phyloP scores from a whole-genome alignment of 2,329 filamentous ascomycete species.

The Emydomyces testavorans region DNA sequence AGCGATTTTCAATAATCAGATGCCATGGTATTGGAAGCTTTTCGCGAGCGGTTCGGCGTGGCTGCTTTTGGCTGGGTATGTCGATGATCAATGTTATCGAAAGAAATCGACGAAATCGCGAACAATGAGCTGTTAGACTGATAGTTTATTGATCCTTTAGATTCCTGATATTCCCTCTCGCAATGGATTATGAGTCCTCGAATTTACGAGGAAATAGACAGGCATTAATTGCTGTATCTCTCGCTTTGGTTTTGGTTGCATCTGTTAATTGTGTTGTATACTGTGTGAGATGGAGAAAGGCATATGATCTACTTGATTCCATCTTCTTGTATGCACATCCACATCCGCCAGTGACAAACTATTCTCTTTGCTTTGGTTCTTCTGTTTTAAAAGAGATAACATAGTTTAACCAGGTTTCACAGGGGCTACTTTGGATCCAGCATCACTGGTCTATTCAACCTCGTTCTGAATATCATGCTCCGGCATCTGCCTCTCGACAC shows the following conservation, averaged over 20 bases:
- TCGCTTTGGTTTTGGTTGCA: conserved; percentile 22
- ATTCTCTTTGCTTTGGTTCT: not conserved
- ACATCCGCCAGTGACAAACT: not conserved
- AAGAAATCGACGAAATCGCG: not conserved
- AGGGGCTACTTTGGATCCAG: conserved; percentile 22
- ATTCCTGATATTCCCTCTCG: conserved; percentile 24
- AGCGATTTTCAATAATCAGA: conserved; percentile 13
- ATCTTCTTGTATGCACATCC: conserved; percentile 24
- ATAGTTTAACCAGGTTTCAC: not conserved
- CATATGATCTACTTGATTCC: conserved; percentile 22
- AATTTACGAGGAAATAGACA: conserved; percentile 19
- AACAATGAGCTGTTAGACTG: not conserved
- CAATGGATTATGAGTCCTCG: conserved; percentile 20
- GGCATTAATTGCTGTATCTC: conserved; percentile 20
- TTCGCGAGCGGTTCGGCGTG: conserved; percentile 21
- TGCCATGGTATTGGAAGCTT: conserved; percentile 21
- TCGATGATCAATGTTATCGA: too few relatives aligned
- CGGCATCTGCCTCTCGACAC: conserved; percentile 23
- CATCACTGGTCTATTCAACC: conserved; percentile 26
- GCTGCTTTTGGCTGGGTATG: conserved; percentile 24
- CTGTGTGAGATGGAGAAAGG: conserved; percentile 19
- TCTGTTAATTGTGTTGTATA: conserved; percentile 21
- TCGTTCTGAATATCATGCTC: conserved; percentile 26
- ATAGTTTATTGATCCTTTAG: conserved; percentile 14
- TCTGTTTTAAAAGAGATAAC: not conserved